phyloP scores from a whole-genome alignment of 2,329 filamentous ascomycete genomes.

The Colletotrichum sp. region DNA sequence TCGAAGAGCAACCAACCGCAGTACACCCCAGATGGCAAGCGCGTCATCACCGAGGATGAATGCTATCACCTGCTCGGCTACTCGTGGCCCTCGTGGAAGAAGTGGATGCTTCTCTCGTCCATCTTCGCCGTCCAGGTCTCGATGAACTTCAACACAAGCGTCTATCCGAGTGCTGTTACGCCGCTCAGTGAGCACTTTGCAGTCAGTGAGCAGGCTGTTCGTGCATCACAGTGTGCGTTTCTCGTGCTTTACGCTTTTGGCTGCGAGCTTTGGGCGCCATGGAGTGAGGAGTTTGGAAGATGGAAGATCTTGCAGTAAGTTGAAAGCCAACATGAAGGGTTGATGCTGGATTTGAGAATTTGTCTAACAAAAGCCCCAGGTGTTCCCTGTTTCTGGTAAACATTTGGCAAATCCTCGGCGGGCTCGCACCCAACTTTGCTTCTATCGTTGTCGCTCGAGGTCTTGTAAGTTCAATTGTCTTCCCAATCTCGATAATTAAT shows the following conservation, averaged over 20 bases:
- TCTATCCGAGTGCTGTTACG: constrained; percentile 54
- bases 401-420: constrained; percentile 55
- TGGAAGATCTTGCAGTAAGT: constrained; percentile 54
- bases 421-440: constrained; percentile 43
- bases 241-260: constrained; percentile 56
- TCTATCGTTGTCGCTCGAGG: constrained; percentile 47
- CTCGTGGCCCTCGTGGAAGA: constrained; percentile 48
- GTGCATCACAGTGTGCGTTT: constrained; percentile 53
- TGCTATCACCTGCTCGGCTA: constrained; percentile 52
- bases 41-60: constrained; percentile 51
- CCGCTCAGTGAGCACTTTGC: constrained; percentile 49
- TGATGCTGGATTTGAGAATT: neutral
- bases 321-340: neutral
- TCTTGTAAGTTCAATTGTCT: neutral
- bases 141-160: constrained; percentile 61
- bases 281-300: constrained; percentile 59
- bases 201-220: constrained; percentile 50
- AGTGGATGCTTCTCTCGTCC: constrained; percentile 56
- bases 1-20: constrained; percentile 7
- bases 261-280: constrained; percentile 58
- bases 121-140: constrained; percentile 59
- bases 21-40: constrained; percentile 32
- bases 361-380: neutral
- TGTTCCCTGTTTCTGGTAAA: constrained; percentile 52
- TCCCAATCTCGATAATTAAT: too few relatives aligned